phyloP scores from a whole-genome alignment of 768 basidiomycete genomes.

The Russula dissimulans region DNA sequence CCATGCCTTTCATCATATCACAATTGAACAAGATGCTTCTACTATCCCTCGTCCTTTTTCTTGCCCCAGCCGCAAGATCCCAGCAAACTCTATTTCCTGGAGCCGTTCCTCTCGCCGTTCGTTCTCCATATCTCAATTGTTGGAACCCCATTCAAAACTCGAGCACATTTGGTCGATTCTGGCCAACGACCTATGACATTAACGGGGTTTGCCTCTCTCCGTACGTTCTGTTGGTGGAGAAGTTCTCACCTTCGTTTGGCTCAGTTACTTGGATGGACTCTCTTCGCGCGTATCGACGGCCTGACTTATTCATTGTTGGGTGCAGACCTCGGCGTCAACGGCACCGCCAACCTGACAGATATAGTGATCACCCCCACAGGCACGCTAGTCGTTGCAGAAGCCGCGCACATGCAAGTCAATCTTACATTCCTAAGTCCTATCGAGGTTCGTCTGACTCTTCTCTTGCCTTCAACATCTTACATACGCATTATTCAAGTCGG shows the following conservation, averaged over 20 bases:
- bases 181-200: slow-evolving; percentile 16
- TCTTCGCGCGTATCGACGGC: slow-evolving; percentile 7
- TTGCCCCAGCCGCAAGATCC: neutral
- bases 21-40: neutral
- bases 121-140: slow-evolving; percentile 23
- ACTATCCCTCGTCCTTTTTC: neutral
- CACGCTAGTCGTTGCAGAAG: slow-evolving; percentile 27
- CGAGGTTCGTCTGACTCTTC: slow-evolving; percentile 23
- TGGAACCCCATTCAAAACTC: slow-evolving; percentile 16
- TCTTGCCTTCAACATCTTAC: neutral
- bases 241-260: neutral
- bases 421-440: slow-evolving; percentile 34
- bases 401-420: slow-evolving; percentile 31
- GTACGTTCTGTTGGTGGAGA: neutral
- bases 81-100: slow-evolving; percentile 19
- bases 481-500: slow-evolving; percentile 23
- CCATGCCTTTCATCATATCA: neutral
- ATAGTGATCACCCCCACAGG: slow-evolving; percentile 30
- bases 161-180: slow-evolving; percentile 3
- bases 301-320: slow-evolving; percentile 20
- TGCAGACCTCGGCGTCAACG: neutral
- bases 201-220: neutral
- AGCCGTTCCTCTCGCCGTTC: slow-evolving; percentile 22
- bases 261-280: slow-evolving; percentile 12
- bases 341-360: slow-evolving; percentile 17